These are phyloP conservation scores for Ceratobasidium sp. DNA, from an alignment of 1,284 basidiomycete species.

Conservation along the genomic window DNA sequence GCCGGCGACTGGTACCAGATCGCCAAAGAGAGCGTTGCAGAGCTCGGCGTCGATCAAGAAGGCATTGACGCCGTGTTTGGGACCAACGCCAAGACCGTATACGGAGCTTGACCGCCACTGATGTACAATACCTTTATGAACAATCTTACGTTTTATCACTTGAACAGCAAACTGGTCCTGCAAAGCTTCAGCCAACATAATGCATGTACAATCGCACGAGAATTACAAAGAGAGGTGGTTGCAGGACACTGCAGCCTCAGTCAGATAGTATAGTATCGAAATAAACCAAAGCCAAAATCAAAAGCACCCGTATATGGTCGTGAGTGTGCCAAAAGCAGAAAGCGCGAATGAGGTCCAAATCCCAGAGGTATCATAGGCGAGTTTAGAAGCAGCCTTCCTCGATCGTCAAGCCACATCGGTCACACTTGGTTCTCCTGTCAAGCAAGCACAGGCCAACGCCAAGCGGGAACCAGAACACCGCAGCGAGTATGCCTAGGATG, in stretches of 20 bases:
- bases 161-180: background rate
- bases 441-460: constrained; percentile 80
- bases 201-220: constrained; percentile 24
- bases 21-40: constrained; percentile 82
- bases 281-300: background rate
- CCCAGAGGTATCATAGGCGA: constrained; percentile 44
- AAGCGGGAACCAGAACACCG: constrained; percentile 84
- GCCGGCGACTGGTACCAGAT: constrained; percentile 85
- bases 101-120: constrained; percentile 56
- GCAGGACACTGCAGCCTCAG: constrained; percentile 40
- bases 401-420: constrained; percentile 64
- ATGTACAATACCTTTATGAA: constrained; percentile 18
- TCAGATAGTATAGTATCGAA: constrained; percentile 8
- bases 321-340: constrained; percentile 15
- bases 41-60: constrained; percentile 84
- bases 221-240: constrained; percentile 41
- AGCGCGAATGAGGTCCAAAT: constrained; percentile 13
- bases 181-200: constrained; percentile 2
- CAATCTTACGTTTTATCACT: constrained; percentile 12
- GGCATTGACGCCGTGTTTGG: constrained; percentile 80
- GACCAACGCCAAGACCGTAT: constrained; percentile 75
- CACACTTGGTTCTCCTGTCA: constrained; percentile 75
- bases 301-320: background rate
- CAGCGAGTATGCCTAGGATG: constrained; percentile 77
- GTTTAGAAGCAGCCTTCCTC: constrained; percentile 50